phyloP scores from a whole-genome alignment of 768 basidiomycete genomes.

The Boletus patriciae region DNA sequence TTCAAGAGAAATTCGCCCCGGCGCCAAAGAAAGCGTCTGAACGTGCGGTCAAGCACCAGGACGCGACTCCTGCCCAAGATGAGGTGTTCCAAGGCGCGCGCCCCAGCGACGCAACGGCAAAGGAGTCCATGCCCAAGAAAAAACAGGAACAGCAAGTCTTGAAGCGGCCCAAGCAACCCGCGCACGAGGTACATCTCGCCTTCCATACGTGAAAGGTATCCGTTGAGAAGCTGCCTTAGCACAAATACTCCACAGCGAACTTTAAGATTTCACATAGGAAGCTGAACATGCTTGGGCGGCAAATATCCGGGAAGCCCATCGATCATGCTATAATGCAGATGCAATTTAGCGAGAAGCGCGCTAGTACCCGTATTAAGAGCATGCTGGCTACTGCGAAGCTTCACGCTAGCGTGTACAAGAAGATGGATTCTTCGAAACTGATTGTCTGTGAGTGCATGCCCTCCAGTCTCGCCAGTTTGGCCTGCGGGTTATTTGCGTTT shows the following conservation, averaged over 20 bases:
- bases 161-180: conserved; percentile 25
- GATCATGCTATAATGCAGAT: conserved; percentile 96
- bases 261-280: conserved; percentile 96
- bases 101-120: conserved; percentile 17
- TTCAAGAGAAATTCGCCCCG: conserved; percentile 58
- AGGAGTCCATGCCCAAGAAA: conserved; percentile 17
- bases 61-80: conserved; percentile 30
- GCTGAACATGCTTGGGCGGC: conserved; percentile 81
- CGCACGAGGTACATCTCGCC: conserved; percentile 27
- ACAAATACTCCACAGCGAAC: conserved; percentile 88
- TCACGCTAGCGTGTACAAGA: conserved; percentile 78
- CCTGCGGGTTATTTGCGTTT: not conserved
- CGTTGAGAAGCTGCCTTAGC: conserved; percentile 47
- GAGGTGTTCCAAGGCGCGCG: conserved; percentile 46
- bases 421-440: conserved; percentile 66
- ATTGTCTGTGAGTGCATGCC: conserved; percentile 67
- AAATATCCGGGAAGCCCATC: conserved; percentile 88
- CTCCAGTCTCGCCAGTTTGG: not conserved
- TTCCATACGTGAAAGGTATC: not conserved
- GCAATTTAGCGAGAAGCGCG: conserved; percentile 93
- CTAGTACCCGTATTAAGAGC: conserved; percentile 80
- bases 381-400: conserved; percentile 86
- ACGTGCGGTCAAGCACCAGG: conserved; percentile 43
- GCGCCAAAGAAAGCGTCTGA: conserved; percentile 42
- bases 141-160: conserved; percentile 11